phyloP scores from a whole-genome alignment of 371 early-diverging fungal genomes.

The Mucor irregularis region DNA sequence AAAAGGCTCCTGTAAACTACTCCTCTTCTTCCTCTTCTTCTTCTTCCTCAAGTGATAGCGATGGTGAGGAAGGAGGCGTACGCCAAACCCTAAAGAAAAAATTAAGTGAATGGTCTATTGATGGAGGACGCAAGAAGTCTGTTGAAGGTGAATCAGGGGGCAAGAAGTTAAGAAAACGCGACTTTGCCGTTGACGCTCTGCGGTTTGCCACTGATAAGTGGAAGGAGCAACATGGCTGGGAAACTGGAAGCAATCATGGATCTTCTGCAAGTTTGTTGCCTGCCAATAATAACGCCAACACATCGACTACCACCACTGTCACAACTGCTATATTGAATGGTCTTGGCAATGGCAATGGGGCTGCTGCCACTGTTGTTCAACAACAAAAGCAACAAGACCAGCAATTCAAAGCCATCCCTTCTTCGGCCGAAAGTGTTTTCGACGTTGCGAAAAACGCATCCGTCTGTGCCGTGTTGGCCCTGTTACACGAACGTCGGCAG shows the following conservation, averaged over 20 bases:
- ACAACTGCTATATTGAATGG: neutral
- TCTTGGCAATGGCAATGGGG: neutral
- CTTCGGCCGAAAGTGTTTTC: slow-evolving; percentile 36
- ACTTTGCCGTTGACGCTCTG: slow-evolving; percentile 30
- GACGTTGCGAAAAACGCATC: slow-evolving; percentile 41
- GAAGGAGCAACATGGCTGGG: slow-evolving; percentile 40
- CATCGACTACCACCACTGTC: neutral
- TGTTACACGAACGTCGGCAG: slow-evolving; percentile 34
- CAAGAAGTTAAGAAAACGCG: slow-evolving; percentile 27
- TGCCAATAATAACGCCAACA: neutral
- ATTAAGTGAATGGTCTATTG: slow-evolving; percentile 26
- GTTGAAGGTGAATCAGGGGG: neutral
- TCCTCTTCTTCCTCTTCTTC: neutral
- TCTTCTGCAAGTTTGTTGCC: slow-evolving; percentile 3
- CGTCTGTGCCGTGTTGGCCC: slow-evolving; percentile 39
- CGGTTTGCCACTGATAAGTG: slow-evolving; percentile 35
- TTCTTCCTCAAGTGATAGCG: slow-evolving; percentile 20
- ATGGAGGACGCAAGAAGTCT: neutral
- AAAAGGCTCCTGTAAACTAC: neutral
- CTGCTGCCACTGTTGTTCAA: neutral
- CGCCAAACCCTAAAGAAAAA: slow-evolving; percentile 16
- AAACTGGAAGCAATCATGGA: slow-evolving; percentile 3
- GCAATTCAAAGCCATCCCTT: slow-evolving; percentile 10
- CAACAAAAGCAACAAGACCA: neutral
- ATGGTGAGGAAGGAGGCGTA: slow-evolving; percentile 13